A percentile compares a stretch with the other conserved stretches of the same genome.
Evolutionary conservation across 257 asterid genomes (phyloP).

Genomic region (Coffea eugenioides): DNA sequence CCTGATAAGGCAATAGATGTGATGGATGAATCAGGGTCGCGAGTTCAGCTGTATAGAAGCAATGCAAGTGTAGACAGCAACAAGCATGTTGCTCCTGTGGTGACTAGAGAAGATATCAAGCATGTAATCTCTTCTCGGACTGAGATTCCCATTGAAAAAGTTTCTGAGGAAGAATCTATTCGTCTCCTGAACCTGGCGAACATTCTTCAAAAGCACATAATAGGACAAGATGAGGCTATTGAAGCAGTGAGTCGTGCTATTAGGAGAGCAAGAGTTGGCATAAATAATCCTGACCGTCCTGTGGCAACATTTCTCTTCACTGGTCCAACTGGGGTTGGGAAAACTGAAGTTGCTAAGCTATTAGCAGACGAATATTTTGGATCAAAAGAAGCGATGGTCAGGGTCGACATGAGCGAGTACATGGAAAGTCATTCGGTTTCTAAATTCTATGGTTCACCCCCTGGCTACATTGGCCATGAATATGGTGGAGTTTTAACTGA

Average conservation of each 20-base stretch:
- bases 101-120: constrained; percentile 33
- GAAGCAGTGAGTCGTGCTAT: constrained; percentile 73
- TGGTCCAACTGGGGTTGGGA: constrained; percentile 96
- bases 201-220: constrained; percentile 42
- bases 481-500: constrained; percentile 87
- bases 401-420: constrained; percentile 93
- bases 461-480: constrained; percentile 79
- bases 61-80: too few relatives aligned
- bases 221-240: constrained; percentile 91
- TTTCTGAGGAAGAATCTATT: constrained; percentile 38
- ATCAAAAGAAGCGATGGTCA: constrained; percentile 78
- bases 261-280: constrained; percentile 87
- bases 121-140: constrained; percentile 38
- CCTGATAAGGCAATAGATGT: constrained; percentile 58
- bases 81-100: background rate
- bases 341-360: constrained; percentile 76
- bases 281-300: constrained; percentile 77
- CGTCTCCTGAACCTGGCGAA: constrained; percentile 46
- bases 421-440: constrained; percentile 89
- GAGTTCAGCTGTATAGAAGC: constrained; percentile 26
- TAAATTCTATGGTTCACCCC: constrained; percentile 81
- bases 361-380: constrained; percentile 83
- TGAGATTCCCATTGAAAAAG: constrained; percentile 42
- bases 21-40: constrained; percentile 55
- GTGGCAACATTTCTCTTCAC: constrained; percentile 86